Conservation (phyloP, 768 basidiomycete species). For the Suillus americanus region DNA sequence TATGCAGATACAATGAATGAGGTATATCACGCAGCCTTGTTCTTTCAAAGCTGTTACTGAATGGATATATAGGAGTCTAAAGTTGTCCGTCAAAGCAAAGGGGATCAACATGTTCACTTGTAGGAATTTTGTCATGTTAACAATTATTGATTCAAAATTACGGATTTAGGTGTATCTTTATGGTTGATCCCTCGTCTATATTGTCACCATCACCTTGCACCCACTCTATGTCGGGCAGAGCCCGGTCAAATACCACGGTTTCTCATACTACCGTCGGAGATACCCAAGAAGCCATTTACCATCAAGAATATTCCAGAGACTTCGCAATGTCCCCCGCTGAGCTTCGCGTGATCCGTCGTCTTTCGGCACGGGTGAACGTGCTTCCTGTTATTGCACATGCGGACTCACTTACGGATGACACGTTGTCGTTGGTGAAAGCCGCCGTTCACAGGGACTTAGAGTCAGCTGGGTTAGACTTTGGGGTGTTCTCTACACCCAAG, state of each 20-base stretch:
- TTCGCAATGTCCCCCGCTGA: constrained; percentile 76
- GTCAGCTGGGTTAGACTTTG: constrained; percentile 70
- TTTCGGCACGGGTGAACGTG: constrained; percentile 73
- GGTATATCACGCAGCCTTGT: constrained; percentile 36
- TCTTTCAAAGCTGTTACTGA: constrained; percentile 1
- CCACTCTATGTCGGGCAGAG: constrained; percentile 48
- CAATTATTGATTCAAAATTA: constrained; percentile 14
- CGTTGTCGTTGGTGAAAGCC: constrained; percentile 64
- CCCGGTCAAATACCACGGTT: constrained; percentile 68
- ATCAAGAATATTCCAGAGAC: constrained; percentile 47
- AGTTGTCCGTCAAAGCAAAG: constrained; percentile 82
- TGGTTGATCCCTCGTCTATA: constrained; percentile 78
- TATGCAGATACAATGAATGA: constrained; percentile 88
- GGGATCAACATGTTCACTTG: constrained; percentile 89
- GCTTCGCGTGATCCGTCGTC: constrained; percentile 73
- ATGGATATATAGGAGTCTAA: constrained; percentile 70
- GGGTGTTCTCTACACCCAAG: constrained; percentile 62
- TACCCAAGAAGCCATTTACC: constrained; percentile 48
- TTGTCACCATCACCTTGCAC: constrained; percentile 53
- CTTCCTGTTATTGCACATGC: constrained; percentile 79
- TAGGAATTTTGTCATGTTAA: constrained; percentile 36
- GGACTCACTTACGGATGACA: constrained; percentile 83
- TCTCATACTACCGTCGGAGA: constrained; percentile 54
- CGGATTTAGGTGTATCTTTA: constrained; percentile 69
- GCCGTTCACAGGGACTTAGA: constrained; percentile 69